A percentile compares a stretch with the other conserved stretches of the same genome.
Evolutionary conservation across 805 yeast species (phyloP).

Genomic region (Saturnispora sekii): DNA sequence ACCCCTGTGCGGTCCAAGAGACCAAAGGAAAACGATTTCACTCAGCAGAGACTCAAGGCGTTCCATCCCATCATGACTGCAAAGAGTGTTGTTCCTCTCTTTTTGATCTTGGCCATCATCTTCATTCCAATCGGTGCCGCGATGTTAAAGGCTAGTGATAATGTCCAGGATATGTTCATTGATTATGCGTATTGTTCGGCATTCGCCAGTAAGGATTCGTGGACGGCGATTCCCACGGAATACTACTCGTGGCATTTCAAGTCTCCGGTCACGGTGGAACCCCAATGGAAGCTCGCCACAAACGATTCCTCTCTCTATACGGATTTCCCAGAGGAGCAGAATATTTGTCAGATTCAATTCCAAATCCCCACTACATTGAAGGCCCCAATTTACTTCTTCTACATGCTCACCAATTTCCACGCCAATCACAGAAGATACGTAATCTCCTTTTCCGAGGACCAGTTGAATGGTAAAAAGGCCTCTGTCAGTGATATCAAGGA

Average conservation of each 20-base stretch:
- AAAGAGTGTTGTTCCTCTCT: slow-evolving; percentile 77
- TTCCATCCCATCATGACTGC: slow-evolving; percentile 82
- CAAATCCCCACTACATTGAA: slow-evolving; percentile 63
- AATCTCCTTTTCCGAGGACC: slow-evolving; percentile 72
- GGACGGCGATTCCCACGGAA: slow-evolving; percentile 48
- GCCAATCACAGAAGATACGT: slow-evolving; percentile 95
- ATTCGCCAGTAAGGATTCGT: slow-evolving; percentile 36
- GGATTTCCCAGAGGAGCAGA: slow-evolving; percentile 33
- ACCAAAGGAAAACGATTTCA: slow-evolving; percentile 53
- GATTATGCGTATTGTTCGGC: slow-evolving; percentile 65
- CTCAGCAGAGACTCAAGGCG: slow-evolving; percentile 47
- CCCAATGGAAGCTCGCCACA: slow-evolving; percentile 55
- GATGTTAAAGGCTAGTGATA: slow-evolving; percentile 60
- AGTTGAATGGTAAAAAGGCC: slow-evolving; percentile 68
- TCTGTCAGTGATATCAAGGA: slow-evolving; percentile 40
- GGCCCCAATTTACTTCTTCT: slow-evolving; percentile 69
- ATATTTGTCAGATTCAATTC: slow-evolving; percentile 64
- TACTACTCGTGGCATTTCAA: slow-evolving; percentile 54
- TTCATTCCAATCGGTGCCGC: slow-evolving; percentile 92
- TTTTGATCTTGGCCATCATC: slow-evolving; percentile 62
- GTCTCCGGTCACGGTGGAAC: slow-evolving; percentile 28
- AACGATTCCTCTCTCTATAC: slow-evolving; percentile 33
- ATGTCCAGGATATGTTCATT: slow-evolving; percentile 67
- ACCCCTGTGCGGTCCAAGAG: slow-evolving; percentile 38
- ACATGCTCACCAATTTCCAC: slow-evolving; percentile 75